Conservation (phyloP, 306 rosid species). For the Chamaecrista fasciculata region DNA sequence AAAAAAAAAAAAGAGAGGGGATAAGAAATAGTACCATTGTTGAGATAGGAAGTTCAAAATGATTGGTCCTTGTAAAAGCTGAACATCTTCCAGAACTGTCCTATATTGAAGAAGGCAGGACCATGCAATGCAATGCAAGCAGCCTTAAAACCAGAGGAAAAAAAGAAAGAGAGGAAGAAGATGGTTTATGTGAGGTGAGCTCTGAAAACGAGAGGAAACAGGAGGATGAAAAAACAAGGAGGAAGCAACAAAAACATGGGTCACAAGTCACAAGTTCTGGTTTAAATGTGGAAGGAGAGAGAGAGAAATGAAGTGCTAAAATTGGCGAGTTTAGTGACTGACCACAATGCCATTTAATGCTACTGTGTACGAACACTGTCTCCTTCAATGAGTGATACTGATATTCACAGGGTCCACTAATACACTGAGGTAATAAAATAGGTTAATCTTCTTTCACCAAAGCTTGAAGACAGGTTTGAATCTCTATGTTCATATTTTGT, state of each 20-base stretch:
- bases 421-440: no score
- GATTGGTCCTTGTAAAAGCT: not conserved
- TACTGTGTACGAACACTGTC: constrained; percentile 15
- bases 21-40: not conserved
- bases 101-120: not conserved
- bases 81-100: not conserved
- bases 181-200: no score
- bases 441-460: no score
- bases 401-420: no score
- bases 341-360: not conserved
- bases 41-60: not conserved
- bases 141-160: not conserved
- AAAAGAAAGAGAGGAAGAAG: not conserved
- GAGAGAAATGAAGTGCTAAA: not conserved
- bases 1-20: not conserved
- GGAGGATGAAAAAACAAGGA: not conserved
- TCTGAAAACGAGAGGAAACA: not conserved
- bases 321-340: not conserved
- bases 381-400: not conserved
- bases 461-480: no score
- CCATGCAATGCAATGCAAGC: constrained; percentile 12
- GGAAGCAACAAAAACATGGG: not conserved
- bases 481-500: no score
- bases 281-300: no score
- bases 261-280: no score